Conservation (phyloP, 2,329 filamentous ascomycete genomes). For the Botrytis squamosa region DNA sequence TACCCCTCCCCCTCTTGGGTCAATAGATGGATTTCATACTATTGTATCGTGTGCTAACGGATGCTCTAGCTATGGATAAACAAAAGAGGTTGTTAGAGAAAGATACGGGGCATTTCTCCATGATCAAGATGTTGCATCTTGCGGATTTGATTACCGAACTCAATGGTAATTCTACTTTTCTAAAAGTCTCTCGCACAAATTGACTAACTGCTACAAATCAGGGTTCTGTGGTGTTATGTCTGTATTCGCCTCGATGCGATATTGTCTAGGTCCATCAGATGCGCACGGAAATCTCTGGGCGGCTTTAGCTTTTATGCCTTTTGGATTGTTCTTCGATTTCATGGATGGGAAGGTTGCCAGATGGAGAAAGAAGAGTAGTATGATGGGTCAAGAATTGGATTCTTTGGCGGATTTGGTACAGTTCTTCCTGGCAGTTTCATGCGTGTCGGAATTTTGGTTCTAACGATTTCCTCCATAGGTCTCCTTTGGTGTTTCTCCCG, state of each 20-base stretch:
- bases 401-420: constrained; percentile 88
- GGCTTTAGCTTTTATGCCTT: constrained; percentile 83
- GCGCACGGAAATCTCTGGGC: constrained; percentile 71
- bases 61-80: constrained; percentile 63
- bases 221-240: constrained; percentile 92
- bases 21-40: background rate
- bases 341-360: constrained; percentile 96
- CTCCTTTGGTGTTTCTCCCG: constrained; percentile 90
- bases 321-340: constrained; percentile 95
- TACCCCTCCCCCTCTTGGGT: constrained; percentile 8
- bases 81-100: constrained; percentile 71
- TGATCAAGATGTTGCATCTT: constrained; percentile 69
- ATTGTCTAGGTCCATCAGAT: constrained; percentile 73
- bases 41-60: constrained; percentile 24
- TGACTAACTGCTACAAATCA: constrained; percentile 34
- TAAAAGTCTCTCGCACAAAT: constrained; percentile 22
- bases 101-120: constrained; percentile 71
- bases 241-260: constrained; percentile 90
- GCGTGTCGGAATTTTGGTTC: background rate
- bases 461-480: constrained; percentile 56
- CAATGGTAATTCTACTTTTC: constrained; percentile 56
- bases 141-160: constrained; percentile 82
- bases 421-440: constrained; percentile 3
- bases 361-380: constrained; percentile 93
- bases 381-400: constrained; percentile 98